Conservation (phyloP, 2,329 filamentous ascomycete species). For the Exophiala bonariae region DNA sequence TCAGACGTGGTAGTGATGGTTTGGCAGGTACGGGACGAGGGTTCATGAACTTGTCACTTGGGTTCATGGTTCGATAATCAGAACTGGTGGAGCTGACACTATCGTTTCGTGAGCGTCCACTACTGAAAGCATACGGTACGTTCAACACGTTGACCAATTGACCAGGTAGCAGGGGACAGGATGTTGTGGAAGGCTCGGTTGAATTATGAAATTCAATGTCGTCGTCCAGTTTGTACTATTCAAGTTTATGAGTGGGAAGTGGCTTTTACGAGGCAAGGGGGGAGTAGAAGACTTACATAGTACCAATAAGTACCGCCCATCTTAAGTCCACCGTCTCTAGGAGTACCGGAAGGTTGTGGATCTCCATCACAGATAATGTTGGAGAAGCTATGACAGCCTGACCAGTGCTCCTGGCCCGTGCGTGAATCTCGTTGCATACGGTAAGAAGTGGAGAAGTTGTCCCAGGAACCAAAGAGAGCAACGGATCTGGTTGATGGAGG, state of each 20-base stretch:
- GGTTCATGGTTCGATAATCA: constrained; percentile 73
- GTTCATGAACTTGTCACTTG: constrained; percentile 71
- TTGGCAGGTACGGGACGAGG: constrained; percentile 59
- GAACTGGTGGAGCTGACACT: constrained; percentile 62
- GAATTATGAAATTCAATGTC: constrained; percentile 75
- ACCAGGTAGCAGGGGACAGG: constrained; percentile 83
- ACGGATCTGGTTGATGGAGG: constrained; percentile 57
- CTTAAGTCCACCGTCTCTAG: constrained; percentile 74
- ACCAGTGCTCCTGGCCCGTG: constrained; percentile 75
- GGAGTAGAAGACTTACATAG: constrained; percentile 64
- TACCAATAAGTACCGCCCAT: constrained; percentile 97
- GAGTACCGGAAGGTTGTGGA: constrained; percentile 49
- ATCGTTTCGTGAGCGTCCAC: constrained; percentile 58
- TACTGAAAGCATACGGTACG: constrained; percentile 68
- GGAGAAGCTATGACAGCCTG: constrained; percentile 81
- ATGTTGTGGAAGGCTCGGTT: constrained; percentile 69
- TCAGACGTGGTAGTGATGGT: constrained; percentile 46
- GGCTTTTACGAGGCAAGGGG: background rate
- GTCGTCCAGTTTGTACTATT: constrained; percentile 79
- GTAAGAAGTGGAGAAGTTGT: constrained; percentile 82
- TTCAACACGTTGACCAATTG: constrained; percentile 83
- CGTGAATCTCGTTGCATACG: constrained; percentile 77
- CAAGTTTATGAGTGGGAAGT: constrained; percentile 9
- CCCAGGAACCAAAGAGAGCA: constrained; percentile 87
- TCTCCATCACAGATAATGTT: constrained; percentile 82